Evolutionary conservation across 1,284 basidiomycete species (phyloP), one percentile per base, ranked within the genome.

Genomic region (Ustilago tritici): DNA sequence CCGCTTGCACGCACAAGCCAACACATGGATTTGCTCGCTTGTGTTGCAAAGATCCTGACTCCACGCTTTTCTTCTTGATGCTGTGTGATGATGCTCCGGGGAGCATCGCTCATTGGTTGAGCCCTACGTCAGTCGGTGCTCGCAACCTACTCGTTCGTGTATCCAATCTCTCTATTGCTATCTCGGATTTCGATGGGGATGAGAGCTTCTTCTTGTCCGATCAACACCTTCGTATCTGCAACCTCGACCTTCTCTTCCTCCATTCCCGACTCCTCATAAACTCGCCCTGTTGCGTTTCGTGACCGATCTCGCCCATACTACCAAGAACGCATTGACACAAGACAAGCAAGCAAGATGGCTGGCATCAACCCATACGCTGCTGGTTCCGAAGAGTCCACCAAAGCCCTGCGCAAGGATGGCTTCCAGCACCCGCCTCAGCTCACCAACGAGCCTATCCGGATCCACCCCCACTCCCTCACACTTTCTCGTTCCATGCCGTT

Each of bases 291-390:
- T 49, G 19, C 19, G 28, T 36, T 9, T 43, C 41, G 19, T 41
- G 12, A 4, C 23, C 15, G 15, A 14, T 19, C 7, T 19, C 55
- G 32, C 31, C 55, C 35, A n/a, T 38, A 34, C 7, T 19, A 8
- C 15, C 23, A 23, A n/a, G 17, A 31, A 28, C 23, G 6, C 23
- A 40, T 40, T 28, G 15, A 15, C 8, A 14, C n/a, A 32, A 17
- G 31, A 49, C 8, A 7, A 38, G 8, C 36, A 9, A 32, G 10
- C 43, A 56, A 52, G n/a, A 74, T 74, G 71, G 71, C 71, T 9
- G 71, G 66, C 40, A 59, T 74, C 52, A 70, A 74, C 54, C 71
- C 71, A 11, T 74, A 74, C 59, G 54, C 65, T 31, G 43, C 68
- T 12, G 58, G 46, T 32, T 52, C 52, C 19, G 61, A 64, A 34